Conservation (phyloP, 805 yeast species). For the Sugiyamaella marilandica region DNA sequence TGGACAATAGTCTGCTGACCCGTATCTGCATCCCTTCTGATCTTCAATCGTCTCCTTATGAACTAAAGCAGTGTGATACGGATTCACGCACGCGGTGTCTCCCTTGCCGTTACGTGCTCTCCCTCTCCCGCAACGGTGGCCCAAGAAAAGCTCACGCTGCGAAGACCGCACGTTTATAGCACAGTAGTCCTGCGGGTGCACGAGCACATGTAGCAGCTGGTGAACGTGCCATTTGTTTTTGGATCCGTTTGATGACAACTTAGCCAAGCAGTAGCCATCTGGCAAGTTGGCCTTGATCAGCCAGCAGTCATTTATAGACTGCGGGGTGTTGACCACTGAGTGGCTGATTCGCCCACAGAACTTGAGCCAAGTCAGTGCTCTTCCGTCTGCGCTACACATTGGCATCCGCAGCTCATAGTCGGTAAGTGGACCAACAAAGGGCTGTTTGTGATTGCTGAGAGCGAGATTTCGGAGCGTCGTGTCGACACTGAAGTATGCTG, state of each 20-base stretch:
- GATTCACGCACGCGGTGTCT: not conserved
- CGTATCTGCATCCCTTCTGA: not conserved
- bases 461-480: not conserved
- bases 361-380: not conserved
- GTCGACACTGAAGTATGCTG: not conserved
- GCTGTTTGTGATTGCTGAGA: not conserved
- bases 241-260: not conserved
- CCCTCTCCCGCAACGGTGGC: not conserved
- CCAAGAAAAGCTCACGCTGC: not conserved
- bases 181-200: not conserved
- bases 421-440: not conserved
- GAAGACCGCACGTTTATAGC: not conserved
- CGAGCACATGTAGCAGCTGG: not conserved
- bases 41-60: not conserved
- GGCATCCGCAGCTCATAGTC: not conserved
- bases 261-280: not conserved
- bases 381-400: not conserved
- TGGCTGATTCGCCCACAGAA: not conserved
- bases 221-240: slow-evolving; percentile 1
- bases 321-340: not conserved
- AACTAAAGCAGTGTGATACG: not conserved
- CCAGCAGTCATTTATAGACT: not conserved
- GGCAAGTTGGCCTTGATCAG: not conserved
- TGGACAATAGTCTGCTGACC: slow-evolving; percentile 1
- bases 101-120: not conserved